Base-by-base conservation (phyloP, 2,329 filamentous ascomycete species). In the Apiospora saccharicola region DNA sequence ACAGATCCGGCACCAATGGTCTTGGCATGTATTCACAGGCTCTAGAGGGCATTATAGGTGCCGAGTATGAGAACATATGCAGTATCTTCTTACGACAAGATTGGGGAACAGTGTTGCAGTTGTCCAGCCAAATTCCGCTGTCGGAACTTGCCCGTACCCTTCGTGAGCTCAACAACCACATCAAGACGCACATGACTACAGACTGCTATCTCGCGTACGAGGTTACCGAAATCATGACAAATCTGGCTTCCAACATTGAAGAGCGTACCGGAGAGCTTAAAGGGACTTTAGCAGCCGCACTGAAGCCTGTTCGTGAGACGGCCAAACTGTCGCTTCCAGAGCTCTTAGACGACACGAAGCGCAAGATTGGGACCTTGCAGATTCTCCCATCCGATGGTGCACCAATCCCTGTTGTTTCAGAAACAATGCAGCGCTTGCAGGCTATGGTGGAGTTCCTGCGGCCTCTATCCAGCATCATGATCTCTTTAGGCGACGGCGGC, bases 191-290 rank as follows among this genome's bases (percentile, higher is more conserved):
- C 79, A 85, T 98, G 51, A 90, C 91, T 76, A 98, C 94, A 0
- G 96, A 99, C 81, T 98, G 96, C 82, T 98, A 94, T 81, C 88
- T 99, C 68, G 95, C 95, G 10, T 99, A 97, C 81, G 96, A 99
- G 80, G 94, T 98, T 44, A 94, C 97, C 44, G 96, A 98, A 78
- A 94, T 98, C 73, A 90, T 98, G 67, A 93, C 94, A 0, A 89
- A 89, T 16, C 87, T 98, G 68, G 95, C 94, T 2, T 92, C 91
- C 71, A 91, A 92, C 51, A 85, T 99, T 4, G 96, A 98, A 75
- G 89, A 90, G 5, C 91, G 92, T 74, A 97, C 95, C 0, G 94
- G 94, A 2, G 94, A 98, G 78, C 87, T 98, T 72, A 98, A 98
- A 80, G 86, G 90, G 43, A 89, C 94, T 7, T 90, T 99, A 70